Evolutionary conservation across 169 alveolate genomes (phyloP), one percentile per base, ranked within the genome.

Genomic region (Toxoplasma gondii): DNA sequence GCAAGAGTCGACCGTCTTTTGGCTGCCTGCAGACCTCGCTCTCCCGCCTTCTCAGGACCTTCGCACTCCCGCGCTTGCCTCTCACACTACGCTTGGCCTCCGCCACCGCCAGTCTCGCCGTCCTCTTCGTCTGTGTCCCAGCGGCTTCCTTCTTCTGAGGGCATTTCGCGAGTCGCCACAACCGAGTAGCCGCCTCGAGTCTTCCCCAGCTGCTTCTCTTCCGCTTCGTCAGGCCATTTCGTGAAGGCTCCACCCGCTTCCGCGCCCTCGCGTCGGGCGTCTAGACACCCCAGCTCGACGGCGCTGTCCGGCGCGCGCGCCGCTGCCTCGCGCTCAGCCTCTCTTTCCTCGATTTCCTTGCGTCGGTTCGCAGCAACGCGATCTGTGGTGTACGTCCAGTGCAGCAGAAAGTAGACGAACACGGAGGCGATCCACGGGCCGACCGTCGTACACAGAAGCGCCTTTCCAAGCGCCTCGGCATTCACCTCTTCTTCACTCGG

Each of bases 401-500:
- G 97, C 53, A 97, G 93, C 12, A 97, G 94, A 38, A 96, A 94
- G 49, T 97, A 97, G 58, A 97, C 86, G 31, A 95, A 49, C 44
- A 96, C 94, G 38, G 97, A 95, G 39, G 96, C 78, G 43, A 95
- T 70, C 97, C 97, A 96, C 58, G 98, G 98, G 31, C 94, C 94
- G 67, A 94, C 92, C 9, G 98, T 96, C 41, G 96, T 91, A 88
- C 94, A 95, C 84, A 97, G 93, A n/a, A 97, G 92, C 36, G 98
- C 97, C 70, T 95, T 95, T 12, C 97, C 86, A 49, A 97, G 97
- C 17, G 98, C 97, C 88, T 96, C 96, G 1, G 98, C 98, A 95
- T 97, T 97, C 49, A 16, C 5, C 22, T 31, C 43, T 22, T 36
- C 43, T n/a, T 34, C 84, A 29, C 84, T 12, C 43, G 44, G 31